These are phyloP conservation scores for Fusarium dimerum DNA, from an alignment of 2,329 filamentous ascomycete species.

Conservation along the genomic window DNA sequence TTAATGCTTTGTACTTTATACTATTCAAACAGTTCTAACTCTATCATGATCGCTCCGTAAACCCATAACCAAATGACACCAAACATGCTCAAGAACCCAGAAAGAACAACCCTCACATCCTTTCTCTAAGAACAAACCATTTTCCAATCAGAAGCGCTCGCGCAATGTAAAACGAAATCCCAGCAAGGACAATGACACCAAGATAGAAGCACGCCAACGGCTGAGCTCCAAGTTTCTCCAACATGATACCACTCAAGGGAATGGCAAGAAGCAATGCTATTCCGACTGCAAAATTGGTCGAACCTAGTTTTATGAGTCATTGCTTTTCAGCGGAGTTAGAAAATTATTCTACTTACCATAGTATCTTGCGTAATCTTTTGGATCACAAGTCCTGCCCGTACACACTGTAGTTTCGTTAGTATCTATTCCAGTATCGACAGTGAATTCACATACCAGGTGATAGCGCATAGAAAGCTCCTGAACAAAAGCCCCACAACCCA, in stretches of 20 bases:
- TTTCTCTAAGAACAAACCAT: constrained; percentile 2
- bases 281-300: constrained; percentile 44
- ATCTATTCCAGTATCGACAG: rapidly evolving
- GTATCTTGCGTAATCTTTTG: constrained; percentile 46
- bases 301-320: constrained; percentile 35
- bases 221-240: constrained; percentile 43
- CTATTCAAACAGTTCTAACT: too few species aligned
- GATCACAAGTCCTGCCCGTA: constrained; percentile 44
- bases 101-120: constrained; percentile 8
- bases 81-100: too few species aligned
- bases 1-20: too few species aligned
- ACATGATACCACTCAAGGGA: constrained; percentile 44
- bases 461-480: constrained; percentile 44
- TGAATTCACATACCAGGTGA: constrained; percentile 21
- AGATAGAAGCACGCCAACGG: constrained; percentile 46
- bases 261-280: constrained; percentile 45
- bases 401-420: constrained; percentile 32
- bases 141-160: constrained; percentile 14
- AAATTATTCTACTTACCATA: constrained; percentile 20
- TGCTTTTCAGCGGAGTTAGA: constrained; percentile 10
- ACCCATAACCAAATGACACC: too few species aligned
- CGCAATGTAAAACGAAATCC: constrained; percentile 23
- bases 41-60: too few species aligned
- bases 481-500: constrained; percentile 48
- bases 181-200: constrained; percentile 37